Evolutionary conservation across 768 basidiomycete species (phyloP).

Genomic region (Goffeauzyma gilvescens): DNA sequence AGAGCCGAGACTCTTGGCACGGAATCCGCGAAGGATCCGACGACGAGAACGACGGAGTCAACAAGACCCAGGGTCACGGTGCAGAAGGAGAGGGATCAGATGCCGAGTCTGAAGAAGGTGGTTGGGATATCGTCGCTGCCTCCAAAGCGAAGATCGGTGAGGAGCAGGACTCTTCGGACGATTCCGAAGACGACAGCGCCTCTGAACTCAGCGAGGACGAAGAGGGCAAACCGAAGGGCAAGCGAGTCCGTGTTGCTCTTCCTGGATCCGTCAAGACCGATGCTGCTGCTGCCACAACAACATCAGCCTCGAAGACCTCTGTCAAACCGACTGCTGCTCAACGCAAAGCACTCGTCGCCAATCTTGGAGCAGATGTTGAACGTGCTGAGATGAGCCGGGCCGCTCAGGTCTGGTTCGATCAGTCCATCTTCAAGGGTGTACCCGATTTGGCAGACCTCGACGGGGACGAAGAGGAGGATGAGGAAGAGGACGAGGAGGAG

Average conservation of each 20-base stretch:
- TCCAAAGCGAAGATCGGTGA: conserved; percentile 25
- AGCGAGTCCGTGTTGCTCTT: conserved; percentile 6
- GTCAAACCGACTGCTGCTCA: too few relatives aligned
- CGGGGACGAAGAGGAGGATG: conserved; percentile 35
- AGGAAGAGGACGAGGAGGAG: conserved; percentile 32
- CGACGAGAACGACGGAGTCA: conserved; percentile 36
- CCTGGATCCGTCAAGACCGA: conserved; percentile 12
- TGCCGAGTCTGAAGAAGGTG: conserved; percentile 33
- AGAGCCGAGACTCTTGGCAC: conserved; percentile 57
- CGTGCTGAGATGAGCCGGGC: conserved; percentile 34
- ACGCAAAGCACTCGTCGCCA: conserved; percentile 36
- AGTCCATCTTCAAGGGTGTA: conserved; percentile 61
- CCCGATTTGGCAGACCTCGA: conserved; percentile 36
- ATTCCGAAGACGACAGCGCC: conserved; percentile 39
- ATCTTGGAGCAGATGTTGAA: conserved; percentile 34
- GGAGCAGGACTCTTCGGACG: conserved; percentile 19
- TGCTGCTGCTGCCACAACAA: conserved; percentile 6
- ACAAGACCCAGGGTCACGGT: conserved; percentile 36
- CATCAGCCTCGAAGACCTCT: conserved; percentile 11
- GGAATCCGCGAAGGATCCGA: conserved; percentile 40
- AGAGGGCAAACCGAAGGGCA: conserved; percentile 22
- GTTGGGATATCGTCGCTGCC: conserved; percentile 31
- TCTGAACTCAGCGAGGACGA: conserved; percentile 36
- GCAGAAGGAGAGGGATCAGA: conserved; percentile 40
- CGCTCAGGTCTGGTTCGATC: conserved; percentile 86